A percentile compares a stretch with the other conserved stretches of the same genome.
phyloP scores from a whole-genome alignment of 1,139 yeast genomes.

The Protomyces pachydermus region DNA sequence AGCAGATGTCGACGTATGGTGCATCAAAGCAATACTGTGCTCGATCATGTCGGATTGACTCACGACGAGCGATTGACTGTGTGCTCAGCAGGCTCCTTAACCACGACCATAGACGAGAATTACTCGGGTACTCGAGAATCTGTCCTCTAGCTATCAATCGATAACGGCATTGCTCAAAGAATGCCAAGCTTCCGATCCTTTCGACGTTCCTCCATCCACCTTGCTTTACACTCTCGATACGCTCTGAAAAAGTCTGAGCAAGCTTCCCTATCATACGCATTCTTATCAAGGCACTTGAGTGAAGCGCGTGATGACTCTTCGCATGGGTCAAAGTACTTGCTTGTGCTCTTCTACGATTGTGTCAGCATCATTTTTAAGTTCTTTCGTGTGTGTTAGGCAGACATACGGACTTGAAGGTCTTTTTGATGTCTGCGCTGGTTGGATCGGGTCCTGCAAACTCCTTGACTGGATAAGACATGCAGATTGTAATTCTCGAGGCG shows the following conservation, averaged over 20 bases:
- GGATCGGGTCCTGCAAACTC: conserved; percentile 25
- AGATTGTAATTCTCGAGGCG: not conserved
- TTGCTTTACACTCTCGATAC: conserved; percentile 16
- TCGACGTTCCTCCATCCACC: conserved; percentile 21
- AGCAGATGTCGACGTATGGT: too few species aligned
- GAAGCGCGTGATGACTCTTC: conserved; percentile 23
- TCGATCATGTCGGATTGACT: too few species aligned
- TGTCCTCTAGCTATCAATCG: too few species aligned
- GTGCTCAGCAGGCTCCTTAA: too few species aligned
- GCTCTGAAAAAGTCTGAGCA: conserved; percentile 22
- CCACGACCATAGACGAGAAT: too few species aligned
- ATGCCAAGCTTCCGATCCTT: conserved; percentile 12
- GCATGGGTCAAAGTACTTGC: conserved; percentile 24
- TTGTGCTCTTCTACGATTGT: conserved; percentile 12
- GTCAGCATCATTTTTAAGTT: not conserved
- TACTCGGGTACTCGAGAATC: too few species aligned
- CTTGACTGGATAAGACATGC: not conserved
- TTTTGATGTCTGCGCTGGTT: conserved; percentile 16
- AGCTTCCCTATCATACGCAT: conserved; percentile 18
- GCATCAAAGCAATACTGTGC: too few species aligned
- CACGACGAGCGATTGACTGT: too few species aligned
- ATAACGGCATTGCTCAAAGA: not conserved
- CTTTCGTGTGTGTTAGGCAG: not conserved
- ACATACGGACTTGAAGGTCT: conserved; percentile 12
- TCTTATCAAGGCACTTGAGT: conserved; percentile 25